Evolutionary conservation across 163 green algal genomes (phyloP), one percentile per base, ranked within the genome.

Genomic region (Prototheca cutis): DNA sequence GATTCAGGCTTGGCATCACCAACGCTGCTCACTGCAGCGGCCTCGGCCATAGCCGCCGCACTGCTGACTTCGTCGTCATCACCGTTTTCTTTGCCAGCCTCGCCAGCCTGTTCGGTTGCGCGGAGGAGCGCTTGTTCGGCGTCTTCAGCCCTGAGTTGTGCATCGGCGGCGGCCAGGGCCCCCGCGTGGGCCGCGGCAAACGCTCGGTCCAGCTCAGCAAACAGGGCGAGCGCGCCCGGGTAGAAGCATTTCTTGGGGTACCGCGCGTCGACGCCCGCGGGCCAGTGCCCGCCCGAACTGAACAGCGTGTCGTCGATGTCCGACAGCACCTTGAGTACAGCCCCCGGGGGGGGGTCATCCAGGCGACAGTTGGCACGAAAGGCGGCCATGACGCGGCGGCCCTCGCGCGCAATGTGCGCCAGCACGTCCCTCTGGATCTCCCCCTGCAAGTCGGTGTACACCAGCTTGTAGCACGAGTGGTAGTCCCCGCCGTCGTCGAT

Each of bases 231-330:
- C 13, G 72, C 75, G 3, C 79, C 79, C 2, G 76, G 79, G 59
- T 87, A 87, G 45, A 80, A 68, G 51, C 67, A 80, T 40, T 74
- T 73, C 27, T 53, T 61, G 13, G 75, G 79, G 58, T 75, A 79
- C 15, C 71, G 63, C 10, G 31, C 62, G 60, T 87, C 79, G 6
- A 73, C 57, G 28, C 79, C 79, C 6, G 78, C 79, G 3, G 76
- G 76, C 42, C 73, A 80, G 42, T 30, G 51, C 2, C 66, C 78
- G 1, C 79, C 79, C 15, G 66, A 79, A 61, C 63, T 70, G 59
- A 83, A 75, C 32, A 87, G 58, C 8, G 79, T 87, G 67, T 87
- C 79, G 57, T 87, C 79, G 21, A 87, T 66, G 24, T 87, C 79
- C 29, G 32, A 63, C 51, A 87, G 59, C 4, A 87, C 66, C 73